A percentile compares a stretch with the other conserved stretches of the same genome.
Evolutionary conservation across 768 basidiomycete species (phyloP).

Genomic region (Mycena floridula): DNA sequence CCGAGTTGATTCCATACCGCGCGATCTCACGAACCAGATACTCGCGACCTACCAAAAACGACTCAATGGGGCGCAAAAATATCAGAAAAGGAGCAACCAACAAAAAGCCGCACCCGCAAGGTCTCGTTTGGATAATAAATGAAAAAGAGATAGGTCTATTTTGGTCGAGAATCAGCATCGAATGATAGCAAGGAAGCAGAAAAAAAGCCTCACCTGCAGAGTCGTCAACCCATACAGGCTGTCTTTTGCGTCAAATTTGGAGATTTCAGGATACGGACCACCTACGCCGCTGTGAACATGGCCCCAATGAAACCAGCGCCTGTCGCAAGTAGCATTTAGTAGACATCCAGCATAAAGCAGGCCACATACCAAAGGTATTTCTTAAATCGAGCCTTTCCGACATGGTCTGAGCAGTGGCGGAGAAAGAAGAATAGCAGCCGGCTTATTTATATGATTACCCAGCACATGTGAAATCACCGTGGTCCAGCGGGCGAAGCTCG

Average conservation of each 20-base stretch:
- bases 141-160: constrained; percentile 19
- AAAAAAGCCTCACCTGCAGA: constrained; percentile 12
- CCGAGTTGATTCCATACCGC: neutral
- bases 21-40: neutral
- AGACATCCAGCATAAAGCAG: neutral
- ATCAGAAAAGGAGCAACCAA: neutral
- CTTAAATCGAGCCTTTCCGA: neutral
- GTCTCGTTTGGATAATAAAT: constrained; percentile 15
- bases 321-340: constrained; percentile 1
- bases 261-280: neutral
- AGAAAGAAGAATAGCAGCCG: no score
- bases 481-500: no score
- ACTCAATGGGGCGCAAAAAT: neutral
- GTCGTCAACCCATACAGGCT: constrained; percentile 17
- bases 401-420: neutral
- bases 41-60: neutral
- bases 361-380: constrained; percentile 10
- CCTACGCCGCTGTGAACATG: constrained; percentile 13
- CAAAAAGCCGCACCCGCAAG: constrained; percentile 6
- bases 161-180: neutral
- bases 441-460: no score
- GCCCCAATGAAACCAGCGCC: constrained; percentile 16
- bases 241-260: neutral
- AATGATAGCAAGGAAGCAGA: neutral
- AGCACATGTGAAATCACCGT: no score